phyloP scores from a whole-genome alignment of 495 filamentous ascomycete genomes.

The Hyaloscypha finlandica region DNA sequence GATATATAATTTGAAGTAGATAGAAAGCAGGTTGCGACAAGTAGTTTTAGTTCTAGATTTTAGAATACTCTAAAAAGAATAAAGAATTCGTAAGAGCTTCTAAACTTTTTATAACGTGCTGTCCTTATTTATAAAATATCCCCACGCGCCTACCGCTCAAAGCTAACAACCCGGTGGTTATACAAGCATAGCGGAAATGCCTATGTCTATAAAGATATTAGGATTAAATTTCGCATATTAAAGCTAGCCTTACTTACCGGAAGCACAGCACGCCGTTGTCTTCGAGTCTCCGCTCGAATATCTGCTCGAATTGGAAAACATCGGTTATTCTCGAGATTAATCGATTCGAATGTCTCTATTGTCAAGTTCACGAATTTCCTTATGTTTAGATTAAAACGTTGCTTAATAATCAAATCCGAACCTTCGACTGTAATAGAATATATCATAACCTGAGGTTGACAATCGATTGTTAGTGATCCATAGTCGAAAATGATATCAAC shows the following conservation, averaged over 20 bases:
- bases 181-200: slow-evolving; percentile 11
- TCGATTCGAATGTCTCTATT: slow-evolving; percentile 12
- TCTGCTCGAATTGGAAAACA: slow-evolving; percentile 16
- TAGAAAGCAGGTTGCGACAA: not conserved
- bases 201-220: slow-evolving; percentile 23
- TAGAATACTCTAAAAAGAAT: not conserved
- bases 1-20: no score
- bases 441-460: slow-evolving; percentile 15
- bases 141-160: not conserved
- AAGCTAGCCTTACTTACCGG: slow-evolving; percentile 14
- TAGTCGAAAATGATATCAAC: slow-evolving; percentile 20
- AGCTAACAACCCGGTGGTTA: not conserved
- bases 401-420: slow-evolving; percentile 14
- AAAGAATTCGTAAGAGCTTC: not conserved
- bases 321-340: slow-evolving; percentile 19
- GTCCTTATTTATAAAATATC: not conserved
- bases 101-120: not conserved
- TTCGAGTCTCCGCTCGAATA: slow-evolving; percentile 17
- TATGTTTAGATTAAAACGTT: slow-evolving; percentile 11
- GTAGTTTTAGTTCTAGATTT: not conserved
- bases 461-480: slow-evolving; percentile 9
- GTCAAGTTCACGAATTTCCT: slow-evolving; percentile 13
- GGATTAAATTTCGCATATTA: slow-evolving; percentile 14
- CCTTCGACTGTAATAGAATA: slow-evolving; percentile 22
- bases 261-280: slow-evolving; percentile 12